Conservation (phyloP, 2,329 filamentous ascomycete genomes). For the Juglanconis sp. region DNA sequence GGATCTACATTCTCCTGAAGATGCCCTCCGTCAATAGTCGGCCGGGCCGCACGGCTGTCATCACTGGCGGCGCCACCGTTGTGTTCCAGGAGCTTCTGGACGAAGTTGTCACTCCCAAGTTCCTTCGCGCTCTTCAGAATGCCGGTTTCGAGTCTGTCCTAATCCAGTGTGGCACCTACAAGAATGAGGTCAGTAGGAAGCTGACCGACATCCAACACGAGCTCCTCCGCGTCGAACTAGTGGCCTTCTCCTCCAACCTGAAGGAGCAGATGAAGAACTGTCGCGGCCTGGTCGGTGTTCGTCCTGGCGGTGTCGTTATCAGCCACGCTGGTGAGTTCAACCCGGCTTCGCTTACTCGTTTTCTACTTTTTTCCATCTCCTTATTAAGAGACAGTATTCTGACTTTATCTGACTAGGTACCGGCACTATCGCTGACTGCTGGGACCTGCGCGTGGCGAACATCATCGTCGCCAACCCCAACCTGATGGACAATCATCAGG, state of each 20-base stretch:
- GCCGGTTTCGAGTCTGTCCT: constrained; percentile 68
- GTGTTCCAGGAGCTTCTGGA: constrained; percentile 71
- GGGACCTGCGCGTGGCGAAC: constrained; percentile 71
- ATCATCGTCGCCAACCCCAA: constrained; percentile 83
- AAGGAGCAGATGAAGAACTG: constrained; percentile 55
- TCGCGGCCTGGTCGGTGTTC: constrained; percentile 42
- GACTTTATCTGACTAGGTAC: constrained; percentile 57
- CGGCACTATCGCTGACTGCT: constrained; percentile 81
- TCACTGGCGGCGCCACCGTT: constrained; percentile 90
- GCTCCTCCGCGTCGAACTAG: constrained; percentile 52
- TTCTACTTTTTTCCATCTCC: constrained; percentile 8
- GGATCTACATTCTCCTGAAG: background rate
- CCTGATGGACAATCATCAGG: constrained; percentile 87
- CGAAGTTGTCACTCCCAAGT: constrained; percentile 58
- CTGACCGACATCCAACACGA: constrained; percentile 24
- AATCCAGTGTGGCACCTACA: constrained; percentile 77
- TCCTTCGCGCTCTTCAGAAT: constrained; percentile 58
- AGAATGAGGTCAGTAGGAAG: constrained; percentile 47
- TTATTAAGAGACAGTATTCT: background rate
- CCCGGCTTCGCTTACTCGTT: background rate
- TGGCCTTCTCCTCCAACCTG: constrained; percentile 66
- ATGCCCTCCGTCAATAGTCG: background rate
- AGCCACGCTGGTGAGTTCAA: constrained; percentile 74
- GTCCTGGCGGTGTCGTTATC: constrained; percentile 69
- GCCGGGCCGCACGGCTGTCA: constrained; percentile 58